A percentile compares a stretch with the other conserved stretches of the same genome.
These are phyloP conservation scores for Hirsutella thompsonii DNA, from an alignment of 2,329 filamentous ascomycete species.

Conservation along the genomic window DNA sequence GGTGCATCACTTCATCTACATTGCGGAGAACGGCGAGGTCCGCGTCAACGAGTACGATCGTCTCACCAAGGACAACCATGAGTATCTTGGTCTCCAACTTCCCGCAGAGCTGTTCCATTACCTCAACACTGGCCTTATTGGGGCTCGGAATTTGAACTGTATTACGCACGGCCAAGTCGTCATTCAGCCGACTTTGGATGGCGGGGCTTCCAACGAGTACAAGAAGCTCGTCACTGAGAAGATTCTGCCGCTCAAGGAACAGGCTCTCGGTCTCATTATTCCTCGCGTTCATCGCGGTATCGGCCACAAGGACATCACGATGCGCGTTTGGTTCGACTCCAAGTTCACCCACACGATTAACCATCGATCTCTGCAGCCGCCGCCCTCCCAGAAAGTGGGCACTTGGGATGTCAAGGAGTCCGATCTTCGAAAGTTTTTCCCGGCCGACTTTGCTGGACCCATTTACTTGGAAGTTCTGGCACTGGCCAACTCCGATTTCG, in stretches of 20 bases:
- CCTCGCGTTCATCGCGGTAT: constrained; percentile 74
- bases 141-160: constrained; percentile 67
- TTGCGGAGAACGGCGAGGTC: constrained; percentile 65
- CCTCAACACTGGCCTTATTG: constrained; percentile 69
- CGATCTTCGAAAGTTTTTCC: constrained; percentile 34
- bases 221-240: constrained; percentile 63
- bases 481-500: constrained; percentile 57
- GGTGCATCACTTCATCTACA: constrained; percentile 76
- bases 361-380: constrained; percentile 36
- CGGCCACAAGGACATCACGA: constrained; percentile 61
- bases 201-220: constrained; percentile 69
- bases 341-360: constrained; percentile 56
- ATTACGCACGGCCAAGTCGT: constrained; percentile 68
- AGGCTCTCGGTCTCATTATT: constrained; percentile 65
- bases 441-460: constrained; percentile 25
- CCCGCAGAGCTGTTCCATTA: constrained; percentile 88
- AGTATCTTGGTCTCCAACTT: constrained; percentile 80
- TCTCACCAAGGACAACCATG: constrained; percentile 72
- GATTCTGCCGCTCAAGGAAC: constrained; percentile 61
- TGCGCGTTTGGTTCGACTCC: constrained; percentile 75
- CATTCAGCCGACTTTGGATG: constrained; percentile 75
- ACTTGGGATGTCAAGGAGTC: constrained; percentile 64
- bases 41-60: constrained; percentile 60
- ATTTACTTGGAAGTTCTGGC: constrained; percentile 50
- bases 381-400: constrained; percentile 30